Percentiles rank a stretch among this genome's conserved stretches.
Evolutionary conservation across 345 rosid species (phyloP).

Genomic region (Geranium brycei): DNA sequence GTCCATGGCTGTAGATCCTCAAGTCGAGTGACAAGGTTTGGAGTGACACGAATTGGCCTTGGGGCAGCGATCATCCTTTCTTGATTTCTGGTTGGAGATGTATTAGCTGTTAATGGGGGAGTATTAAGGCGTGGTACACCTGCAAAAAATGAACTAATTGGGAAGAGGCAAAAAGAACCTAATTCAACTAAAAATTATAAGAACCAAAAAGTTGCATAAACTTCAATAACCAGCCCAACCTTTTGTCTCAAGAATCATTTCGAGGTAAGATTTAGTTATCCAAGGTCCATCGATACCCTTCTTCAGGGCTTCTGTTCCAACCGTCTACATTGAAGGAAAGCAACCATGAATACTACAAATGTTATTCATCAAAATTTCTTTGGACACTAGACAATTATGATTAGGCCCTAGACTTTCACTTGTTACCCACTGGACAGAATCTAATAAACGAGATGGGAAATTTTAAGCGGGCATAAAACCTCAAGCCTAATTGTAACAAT

Average conservation of each 20-base stretch:
- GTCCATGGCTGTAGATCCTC: constrained; percentile 99
- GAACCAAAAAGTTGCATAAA: constrained; percentile 3
- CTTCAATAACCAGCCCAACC: constrained; percentile 30
- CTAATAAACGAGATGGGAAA: background rate
- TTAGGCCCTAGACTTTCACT: background rate
- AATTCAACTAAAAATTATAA: constrained; percentile 14
- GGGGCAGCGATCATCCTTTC: constrained; percentile 76
- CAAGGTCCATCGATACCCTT: constrained; percentile 75
- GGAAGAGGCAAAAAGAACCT: constrained; percentile 2
- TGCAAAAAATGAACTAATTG: constrained; percentile 29
- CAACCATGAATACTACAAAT: constrained; percentile 8
- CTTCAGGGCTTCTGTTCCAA: constrained; percentile 82
- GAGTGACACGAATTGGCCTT: constrained; percentile 77
- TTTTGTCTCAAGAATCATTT: constrained; percentile 87
- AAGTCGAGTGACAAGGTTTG: constrained; percentile 56
- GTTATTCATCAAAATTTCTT: constrained; percentile 2
- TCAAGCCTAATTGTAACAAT: background rate
- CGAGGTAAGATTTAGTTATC: constrained; percentile 94
- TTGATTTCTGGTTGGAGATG: constrained; percentile 35
- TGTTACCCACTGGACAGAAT: too few relatives aligned
- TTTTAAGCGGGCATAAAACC: background rate
- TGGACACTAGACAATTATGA: constrained; percentile 1
- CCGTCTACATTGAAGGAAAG: constrained; percentile 42
- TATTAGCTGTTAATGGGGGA: constrained; percentile 59
- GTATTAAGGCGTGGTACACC: constrained; percentile 95